Evolutionary conservation across 2,329 filamentous ascomycete species (phyloP).

Genomic region (Epichloe typhina): DNA sequence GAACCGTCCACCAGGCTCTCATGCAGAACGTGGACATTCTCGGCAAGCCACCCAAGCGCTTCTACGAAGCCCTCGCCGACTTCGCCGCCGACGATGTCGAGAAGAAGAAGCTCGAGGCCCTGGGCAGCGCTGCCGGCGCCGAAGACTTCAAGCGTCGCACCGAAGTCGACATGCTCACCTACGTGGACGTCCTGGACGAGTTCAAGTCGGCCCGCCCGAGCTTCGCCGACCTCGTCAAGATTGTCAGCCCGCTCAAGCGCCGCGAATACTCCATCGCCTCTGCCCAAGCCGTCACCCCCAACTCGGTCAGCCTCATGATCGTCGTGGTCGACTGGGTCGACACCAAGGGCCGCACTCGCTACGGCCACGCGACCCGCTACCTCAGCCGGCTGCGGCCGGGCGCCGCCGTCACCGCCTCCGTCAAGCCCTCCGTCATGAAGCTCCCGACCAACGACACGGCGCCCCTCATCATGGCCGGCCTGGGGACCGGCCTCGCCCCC

Average conservation of each 20-base stretch:
- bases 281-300: conserved; percentile 86
- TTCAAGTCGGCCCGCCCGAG: conserved; percentile 78
- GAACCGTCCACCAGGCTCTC: conserved; percentile 85
- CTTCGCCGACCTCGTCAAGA: conserved; percentile 78
- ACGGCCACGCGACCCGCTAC: conserved; percentile 87
- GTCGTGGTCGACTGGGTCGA: conserved; percentile 96
- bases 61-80: conserved; percentile 85
- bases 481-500: conserved; percentile 95
- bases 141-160: conserved; percentile 84
- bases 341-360: conserved; percentile 71
- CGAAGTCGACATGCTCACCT: conserved; percentile 85
- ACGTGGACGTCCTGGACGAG: conserved; percentile 78
- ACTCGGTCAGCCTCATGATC: conserved; percentile 84
- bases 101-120: conserved; percentile 62
- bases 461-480: conserved; percentile 95
- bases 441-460: conserved; percentile 77
- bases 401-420: conserved; percentile 71
- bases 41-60: conserved; percentile 90
- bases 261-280: conserved; percentile 99
- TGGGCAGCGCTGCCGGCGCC: conserved; percentile 68
- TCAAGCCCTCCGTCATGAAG: conserved; percentile 99
- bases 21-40: conserved; percentile 93
- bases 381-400: conserved; percentile 65
- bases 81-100: conserved; percentile 75
- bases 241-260: conserved; percentile 86